phyloP scores from a whole-genome alignment of 495 filamentous ascomycete genomes.

The Penicillium bialowiezense region DNA sequence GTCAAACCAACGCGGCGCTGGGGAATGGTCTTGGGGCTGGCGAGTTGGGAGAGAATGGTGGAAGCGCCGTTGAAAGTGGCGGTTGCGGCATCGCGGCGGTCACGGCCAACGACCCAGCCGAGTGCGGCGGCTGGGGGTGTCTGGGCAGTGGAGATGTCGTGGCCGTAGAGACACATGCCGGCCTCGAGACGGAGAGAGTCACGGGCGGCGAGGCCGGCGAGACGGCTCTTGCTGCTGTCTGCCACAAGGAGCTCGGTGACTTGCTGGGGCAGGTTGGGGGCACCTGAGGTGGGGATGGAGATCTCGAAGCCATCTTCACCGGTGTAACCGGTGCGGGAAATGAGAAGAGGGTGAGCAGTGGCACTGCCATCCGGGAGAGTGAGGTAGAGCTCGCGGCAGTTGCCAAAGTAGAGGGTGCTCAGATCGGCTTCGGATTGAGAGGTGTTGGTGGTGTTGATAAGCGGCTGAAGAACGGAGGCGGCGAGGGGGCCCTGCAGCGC shows the following conservation, averaged over 20 bases:
- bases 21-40: constrained; percentile 62
- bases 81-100: constrained; percentile 54
- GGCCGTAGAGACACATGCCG: constrained; percentile 98
- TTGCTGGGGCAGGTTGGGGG: constrained; percentile 33
- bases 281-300: constrained; percentile 60
- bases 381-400: constrained; percentile 56
- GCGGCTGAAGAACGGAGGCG: constrained; percentile 58
- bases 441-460: constrained; percentile 42
- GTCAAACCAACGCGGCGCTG: constrained; percentile 77
- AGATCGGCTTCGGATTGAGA: constrained; percentile 53
- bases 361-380: constrained; percentile 44
- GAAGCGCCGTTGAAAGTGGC: constrained; percentile 74
- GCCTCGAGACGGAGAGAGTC: constrained; percentile 93
- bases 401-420: constrained; percentile 74
- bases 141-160: constrained; percentile 85
- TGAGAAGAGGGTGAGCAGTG: constrained; percentile 57
- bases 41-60: constrained; percentile 68
- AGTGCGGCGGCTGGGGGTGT: constrained; percentile 85
- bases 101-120: constrained; percentile 80
- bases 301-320: constrained; percentile 99
- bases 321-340: constrained; percentile 90
- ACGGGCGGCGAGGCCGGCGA: constrained; percentile 86
- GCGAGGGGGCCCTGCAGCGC: constrained; percentile 86
- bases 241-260: constrained; percentile 64
- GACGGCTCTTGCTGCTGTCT: constrained; percentile 59